Base-by-base conservation (phyloP, 2,329 filamentous ascomycete species). In the Cladosporium colombiae region DNA sequence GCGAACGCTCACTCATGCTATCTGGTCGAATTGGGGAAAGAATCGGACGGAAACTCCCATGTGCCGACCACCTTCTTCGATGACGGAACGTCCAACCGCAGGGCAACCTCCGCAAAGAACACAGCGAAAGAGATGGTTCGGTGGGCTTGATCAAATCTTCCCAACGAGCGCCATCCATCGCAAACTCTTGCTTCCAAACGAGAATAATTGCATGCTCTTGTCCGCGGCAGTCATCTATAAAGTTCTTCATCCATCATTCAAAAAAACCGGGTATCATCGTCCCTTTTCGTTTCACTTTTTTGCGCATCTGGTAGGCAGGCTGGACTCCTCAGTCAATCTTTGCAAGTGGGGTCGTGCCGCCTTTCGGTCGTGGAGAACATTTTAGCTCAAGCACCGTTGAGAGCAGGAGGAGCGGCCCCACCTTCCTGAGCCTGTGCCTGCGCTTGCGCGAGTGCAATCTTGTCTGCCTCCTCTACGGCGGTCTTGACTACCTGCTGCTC, bases 401-500 rank as follows among this genome's bases (percentile, higher is more conserved):
- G 44, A 46, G 29, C 53, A 49, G 63, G 44, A 60, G 63, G 55
- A 23, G 59, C 27, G 31, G 59, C 33, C 14, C 55, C 63, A 46
- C 55, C 63, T 55, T 46, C 63, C 59, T 65, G 44, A 35, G 59
- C 55, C 37, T 65, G 62, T 1, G 55, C 55, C 40, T 60, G 55
- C 29, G 62, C 67, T 35, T 69, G 66, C 55, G 73, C 70, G 25
- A 67, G 69, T 27, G 74, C 73, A 70, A 87, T 83, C 65, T 81
- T 81, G 68, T 88, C 85, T 65, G 91, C 91, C 78, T 91, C 87
- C 70, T 89, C 84, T 67, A 96, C 87, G 65, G 94, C 92, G 25
- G 83, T 85, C 77, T 96, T 89, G 68, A 98, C 86, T 58, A 96
- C 85, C 68, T 86, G 85, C 77, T 95, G 91, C 76, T 98, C 93